Evolutionary conservation across 768 basidiomycete species (phyloP), one percentile per base, ranked within the genome.

Genomic region (Trametes elegans): DNA sequence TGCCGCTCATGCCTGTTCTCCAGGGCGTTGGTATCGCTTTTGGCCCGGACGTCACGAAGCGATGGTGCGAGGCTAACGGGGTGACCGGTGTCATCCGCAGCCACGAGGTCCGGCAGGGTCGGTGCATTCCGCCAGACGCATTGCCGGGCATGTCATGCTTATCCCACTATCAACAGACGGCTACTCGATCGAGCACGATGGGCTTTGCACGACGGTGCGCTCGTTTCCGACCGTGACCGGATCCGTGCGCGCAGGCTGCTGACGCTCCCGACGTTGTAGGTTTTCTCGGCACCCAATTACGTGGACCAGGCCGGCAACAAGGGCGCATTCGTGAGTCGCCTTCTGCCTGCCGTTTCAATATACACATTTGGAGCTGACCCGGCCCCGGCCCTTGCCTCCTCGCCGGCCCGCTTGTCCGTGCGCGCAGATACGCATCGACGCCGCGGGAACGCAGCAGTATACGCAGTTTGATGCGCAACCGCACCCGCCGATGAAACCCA

Each of bases 21-120:
- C 55, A 93, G 89, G 97, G 97, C 47, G 94, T 98, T 56, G 97
- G 97, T 19, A 87, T 97, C 58, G 84, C 88, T 5, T 99, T 99
- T 70, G 97, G 97, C 14, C 95, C 96, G 0, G 94, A 96, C 66
- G 89, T 98, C 16, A 97, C 94, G 2, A 82, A 79, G 65, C 73
- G 81, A 52, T 98, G 94, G 93, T 97, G 95, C 67, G 80, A 83
- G 32, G 75, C 88, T 24, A 97, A 97, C 68, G 80, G 84, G 14
- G 81, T 98, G 42, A 85, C 93, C 21, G 93, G 91, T 6, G 78
- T 99, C 52, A 87, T 98, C 59, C 88, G 97, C 44, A 93, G 90
- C 62, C 97, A 99, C 68, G 97, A 99, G 80, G 96, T 98, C 49
- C 84, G 97, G 55, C 90, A 93, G 78, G 83, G 88, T 85, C 24